Conservation (phyloP, 140 eudicot genomes). For the Bidens hawaiensis region DNA sequence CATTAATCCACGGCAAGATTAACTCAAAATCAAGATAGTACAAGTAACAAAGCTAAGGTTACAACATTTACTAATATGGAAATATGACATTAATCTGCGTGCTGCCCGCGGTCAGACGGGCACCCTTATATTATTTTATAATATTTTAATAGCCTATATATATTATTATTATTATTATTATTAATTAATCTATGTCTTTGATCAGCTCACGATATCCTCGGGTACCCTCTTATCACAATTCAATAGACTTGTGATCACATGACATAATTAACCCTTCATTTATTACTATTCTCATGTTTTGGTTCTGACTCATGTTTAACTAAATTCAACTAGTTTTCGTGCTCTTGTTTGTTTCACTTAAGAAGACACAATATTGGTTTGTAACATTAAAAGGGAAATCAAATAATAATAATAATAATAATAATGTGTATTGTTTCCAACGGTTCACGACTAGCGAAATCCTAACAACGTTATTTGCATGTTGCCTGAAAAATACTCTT, state of each 20-base stretch:
- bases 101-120: slow-evolving; percentile 43
- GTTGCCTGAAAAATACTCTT: no score
- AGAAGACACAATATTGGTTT: no score
- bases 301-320: not conserved
- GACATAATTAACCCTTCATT: slow-evolving; percentile 14
- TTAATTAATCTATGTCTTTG: slow-evolving; percentile 16
- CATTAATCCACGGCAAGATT: slow-evolving; percentile 33
- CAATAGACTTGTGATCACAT: slow-evolving; percentile 19
- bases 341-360: not conserved
- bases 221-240: slow-evolving; percentile 24
- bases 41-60: slow-evolving; percentile 7
- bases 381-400: no score
- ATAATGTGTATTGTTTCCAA: no score
- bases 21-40: slow-evolving; percentile 6
- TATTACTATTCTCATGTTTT: not conserved
- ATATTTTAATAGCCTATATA: slow-evolving; percentile 16
- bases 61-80: slow-evolving; percentile 15
- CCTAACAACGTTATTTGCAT: no score
- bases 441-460: no score
- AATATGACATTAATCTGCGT: slow-evolving; percentile 25
- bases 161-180: not conserved
- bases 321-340: not conserved
- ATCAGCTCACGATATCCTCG: slow-evolving; percentile 37
- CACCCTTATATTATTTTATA: slow-evolving; percentile 7
- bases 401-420: no score